A percentile compares a stretch with the other conserved stretches of the same genome.
phyloP scores from a whole-genome alignment of 306 rosid species.

The Oemleria cerasiformis region DNA sequence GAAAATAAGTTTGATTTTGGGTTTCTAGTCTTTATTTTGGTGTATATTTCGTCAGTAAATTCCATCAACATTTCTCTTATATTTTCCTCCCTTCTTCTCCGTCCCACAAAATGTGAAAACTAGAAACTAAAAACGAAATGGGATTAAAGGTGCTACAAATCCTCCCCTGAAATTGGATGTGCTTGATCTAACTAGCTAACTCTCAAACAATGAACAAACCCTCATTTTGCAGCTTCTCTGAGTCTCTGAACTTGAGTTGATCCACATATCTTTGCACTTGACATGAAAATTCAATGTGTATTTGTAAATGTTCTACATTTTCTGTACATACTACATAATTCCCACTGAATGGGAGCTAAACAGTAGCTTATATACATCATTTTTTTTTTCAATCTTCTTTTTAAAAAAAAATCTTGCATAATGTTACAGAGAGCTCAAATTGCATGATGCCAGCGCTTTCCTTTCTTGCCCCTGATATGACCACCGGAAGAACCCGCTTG shows the following conservation, averaged over 20 bases:
- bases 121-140: too few species aligned
- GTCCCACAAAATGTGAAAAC: too few species aligned
- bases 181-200: not conserved
- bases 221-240: not conserved
- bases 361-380: not conserved
- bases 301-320: not conserved
- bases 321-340: not conserved
- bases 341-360: conserved; percentile 18
- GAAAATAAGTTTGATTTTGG: too few species aligned
- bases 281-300: not conserved
- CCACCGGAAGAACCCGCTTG: conserved; percentile 15
- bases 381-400: not conserved
- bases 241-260: not conserved
- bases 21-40: too few species aligned
- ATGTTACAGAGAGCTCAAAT: conserved; percentile 17
- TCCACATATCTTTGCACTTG: not conserved
- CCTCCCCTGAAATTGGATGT: not conserved
- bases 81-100: too few species aligned
- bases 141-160: too few species aligned
- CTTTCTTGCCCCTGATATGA: conserved; percentile 5
- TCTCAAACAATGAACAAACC: not conserved
- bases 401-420: conserved; percentile 6
- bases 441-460: not conserved
- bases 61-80: too few species aligned
- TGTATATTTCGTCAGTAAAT: too few species aligned